Base-by-base conservation (phyloP, 2,329 filamentous ascomycete genomes). In the Colletotrichum endophyticum region DNA sequence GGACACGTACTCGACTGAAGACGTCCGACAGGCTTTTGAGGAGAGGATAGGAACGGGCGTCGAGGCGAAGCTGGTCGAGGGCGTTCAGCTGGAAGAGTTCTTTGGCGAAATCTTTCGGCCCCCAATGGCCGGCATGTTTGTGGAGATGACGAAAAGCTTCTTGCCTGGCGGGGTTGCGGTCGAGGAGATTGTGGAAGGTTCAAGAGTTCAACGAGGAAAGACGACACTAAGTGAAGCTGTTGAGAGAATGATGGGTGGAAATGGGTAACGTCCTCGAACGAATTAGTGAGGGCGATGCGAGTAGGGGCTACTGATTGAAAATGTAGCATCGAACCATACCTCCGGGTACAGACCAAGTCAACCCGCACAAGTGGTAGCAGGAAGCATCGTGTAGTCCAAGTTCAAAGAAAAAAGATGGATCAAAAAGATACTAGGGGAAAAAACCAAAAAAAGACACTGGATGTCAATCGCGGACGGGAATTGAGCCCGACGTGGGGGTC, bases 11-110 rank as follows among this genome's bases (percentile, higher is more conserved):
- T 81, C 80, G 36, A 57, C 83, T 8, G 28, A 77, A 2, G 84
- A 85, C 19, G 74, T 85, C 8, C 80, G 82, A 28, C 56, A 77
- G 0, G 81, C 79, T 0, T 72, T 84, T 2, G 82, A 84, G 9
- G 79, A 80, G 16, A 78, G 80, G 5, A 81, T 78, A 1, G 81
- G 80, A 1, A 83, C 81, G 39, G 61, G 78, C n/a, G 74, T 79
- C 8, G 75, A 81, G 34, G n/a, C 83, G 5, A 75, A 76, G 3
- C 66, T 79, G 4, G 73, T 85, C 2, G 72, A 76, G 63, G 77
- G 77, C 27, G 80, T 80, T 2, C 56, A 80, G 6, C 78, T 85
- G 5, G 76, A 77, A 0, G 77, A 68, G 4, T 84, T 79, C 63
- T 84, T 79, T 49, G 77, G 69, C 2, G 67, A 81, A 27, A 72